Conservation (phyloP, 2,329 filamentous ascomycete genomes). For the Helotiales sp. region DNA sequence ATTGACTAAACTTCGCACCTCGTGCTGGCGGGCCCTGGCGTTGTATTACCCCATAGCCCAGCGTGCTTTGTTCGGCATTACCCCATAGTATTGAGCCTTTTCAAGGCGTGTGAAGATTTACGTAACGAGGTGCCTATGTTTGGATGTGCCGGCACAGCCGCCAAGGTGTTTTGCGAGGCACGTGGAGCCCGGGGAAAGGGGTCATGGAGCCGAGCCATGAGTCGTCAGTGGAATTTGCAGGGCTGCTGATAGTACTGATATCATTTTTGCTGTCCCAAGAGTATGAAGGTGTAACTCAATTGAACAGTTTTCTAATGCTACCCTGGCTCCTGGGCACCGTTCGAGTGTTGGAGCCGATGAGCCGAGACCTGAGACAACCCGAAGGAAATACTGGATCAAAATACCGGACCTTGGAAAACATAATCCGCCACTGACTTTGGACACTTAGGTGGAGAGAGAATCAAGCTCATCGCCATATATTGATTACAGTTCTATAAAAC, state of each 20-base stretch:
- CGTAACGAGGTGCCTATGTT: constrained; percentile 1
- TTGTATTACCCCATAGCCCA: constrained; percentile 18
- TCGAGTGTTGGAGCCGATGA: background rate
- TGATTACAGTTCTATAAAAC: constrained; percentile 12
- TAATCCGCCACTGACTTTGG: background rate
- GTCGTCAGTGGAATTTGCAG: background rate
- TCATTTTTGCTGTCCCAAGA: background rate
- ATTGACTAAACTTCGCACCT: constrained; percentile 25
- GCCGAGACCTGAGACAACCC: background rate
- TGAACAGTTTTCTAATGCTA: too few species aligned
- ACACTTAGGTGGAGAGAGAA: background rate
- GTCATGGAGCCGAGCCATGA: background rate
- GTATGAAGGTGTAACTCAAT: background rate
- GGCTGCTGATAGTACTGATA: background rate
- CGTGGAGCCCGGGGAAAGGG: background rate
- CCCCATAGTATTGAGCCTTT: constrained; percentile 8
- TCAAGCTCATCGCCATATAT: constrained; percentile 1
- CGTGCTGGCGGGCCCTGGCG: background rate
- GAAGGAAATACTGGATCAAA: background rate
- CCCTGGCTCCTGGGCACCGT: too few species aligned
- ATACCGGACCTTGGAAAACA: too few species aligned
- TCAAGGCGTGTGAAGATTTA: background rate
- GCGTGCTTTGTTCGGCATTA: background rate
- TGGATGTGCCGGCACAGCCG: background rate
- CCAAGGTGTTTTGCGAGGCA: background rate